Base-by-base conservation (phyloP, 805 yeast species). In the Saturnispora zaruensis region DNA sequence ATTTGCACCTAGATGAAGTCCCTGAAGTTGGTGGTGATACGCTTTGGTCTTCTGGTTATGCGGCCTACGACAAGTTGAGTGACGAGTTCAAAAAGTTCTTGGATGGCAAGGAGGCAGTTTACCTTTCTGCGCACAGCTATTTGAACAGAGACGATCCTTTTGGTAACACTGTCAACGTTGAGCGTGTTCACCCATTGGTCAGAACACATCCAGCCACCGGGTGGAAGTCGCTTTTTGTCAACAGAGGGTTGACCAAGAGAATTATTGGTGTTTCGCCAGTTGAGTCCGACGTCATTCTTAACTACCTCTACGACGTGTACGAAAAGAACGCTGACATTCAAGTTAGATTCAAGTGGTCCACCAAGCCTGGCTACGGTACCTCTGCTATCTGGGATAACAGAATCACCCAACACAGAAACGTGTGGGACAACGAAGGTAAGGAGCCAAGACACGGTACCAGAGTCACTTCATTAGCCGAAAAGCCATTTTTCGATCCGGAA, bases 181-280 rank as follows among this genome's bases (percentile, higher is more conserved):
- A 72, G 56, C 71, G 81, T 61, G 75, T 71, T 51, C 86, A 81
- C 62, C 84, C 84, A 3, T 53, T 81, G 20, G 73, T 81, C 25
- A 72, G 84, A 65, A 77, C 82, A 30, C 83, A 81, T 57, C 85
- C 86, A 8, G 81, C 74, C 13, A 79, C 85, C 26, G 83, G 82
- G 32, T 72, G 78, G 76, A 81, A 80, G 63, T 67, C 78, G 2
- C 65, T 79, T 53, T 79, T 67, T 54, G 77, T 78, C 34, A 77
- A 78, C 62, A 69, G 78, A 44, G 64, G 69, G 21, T 69, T 72
- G 71, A 78, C 82, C 6, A 67, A 58, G 38, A 67, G 77, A 53
- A 78, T 79, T 49, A 71, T 72, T 13, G 83, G 81, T 0, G 67
- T 78, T 48, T 73, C 74, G 50, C 72, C 73, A 26, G 75, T 65